Evolutionary conservation across 2,329 filamentous ascomycete species (phyloP), one percentile per base, ranked within the genome.

Genomic region (Harringtonia lauricola): DNA sequence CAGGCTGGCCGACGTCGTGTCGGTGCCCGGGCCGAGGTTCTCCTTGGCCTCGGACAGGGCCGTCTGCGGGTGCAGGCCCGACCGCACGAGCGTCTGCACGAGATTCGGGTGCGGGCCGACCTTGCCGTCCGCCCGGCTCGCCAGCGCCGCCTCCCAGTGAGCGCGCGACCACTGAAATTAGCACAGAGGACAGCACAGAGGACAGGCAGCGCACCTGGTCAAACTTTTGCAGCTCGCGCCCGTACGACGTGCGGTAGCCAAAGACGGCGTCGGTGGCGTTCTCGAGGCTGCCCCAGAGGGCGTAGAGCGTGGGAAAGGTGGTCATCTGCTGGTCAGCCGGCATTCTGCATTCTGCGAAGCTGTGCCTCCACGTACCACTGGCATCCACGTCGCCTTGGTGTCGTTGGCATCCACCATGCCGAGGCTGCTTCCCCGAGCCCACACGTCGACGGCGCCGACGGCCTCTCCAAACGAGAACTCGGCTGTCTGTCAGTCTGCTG

Each of bases 11-110:
- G 46, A 48, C 1, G 46, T 46, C 3, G 46, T 48, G 38, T 48
- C 46, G 1, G 46, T 47, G 19, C 46, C 46, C 13, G 46, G 46
- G 15, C 46, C 46, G n/a, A 48, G 36, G n/a, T 48, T 48, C 26
- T 48, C 46, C 14, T 46, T 43, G 15, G 46, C 46, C 29, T 48
- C 46, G 1, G 43, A 42, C 1, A 48, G 37, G 3, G 46, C 46
- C 9, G 46, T 44, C 13, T 36, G 21, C 1, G 44, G 2, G 3
- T 40, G 46, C 13, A 48, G 36, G 3, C 43, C 43, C 2, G 46
- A 48, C 15, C 37, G 33, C 3, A 36, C 31, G 9, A 47, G 29
- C 1, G 41, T 43, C 5, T 41, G 33, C 19, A 38, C 12, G 8
- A 47, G 33, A 5, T 33, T 43, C 5, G 44, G 44, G 15, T 19